Evolutionary conservation across 1,284 basidiomycete genomes (phyloP), one percentile per base, ranked within the genome.

Genomic region (Apiotrichum akiyoshidainum): DNA sequence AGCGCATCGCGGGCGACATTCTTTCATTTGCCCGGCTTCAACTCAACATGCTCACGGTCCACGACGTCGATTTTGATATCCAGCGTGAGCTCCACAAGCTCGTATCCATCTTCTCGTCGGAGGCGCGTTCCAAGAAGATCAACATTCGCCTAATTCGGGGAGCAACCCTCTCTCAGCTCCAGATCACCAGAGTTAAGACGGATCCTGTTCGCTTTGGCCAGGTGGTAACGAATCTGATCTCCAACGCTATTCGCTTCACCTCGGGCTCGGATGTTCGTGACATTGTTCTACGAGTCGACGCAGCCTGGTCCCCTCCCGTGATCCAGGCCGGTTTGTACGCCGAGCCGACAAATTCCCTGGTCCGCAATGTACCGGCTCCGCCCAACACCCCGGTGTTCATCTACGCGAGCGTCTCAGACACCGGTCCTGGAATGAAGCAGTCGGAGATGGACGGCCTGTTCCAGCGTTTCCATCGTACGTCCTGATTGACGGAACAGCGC

Each of bases 1-100:
- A 78, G 55, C 73, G 78, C 7, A 79, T 80, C 35, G 77, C 78
- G 5, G 76, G 76, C 50, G 79, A 80, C 46, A 71, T 79, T 2
- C 67, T 79, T 5, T 77, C 77, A 0, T 62, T 79, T 9, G 76
- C 76, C 1, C 62, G 77, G 22, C 72, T 79, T 33, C 79, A 80
- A 55, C 71, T 79, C 19, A 60, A 68, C 57, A 64, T 65, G 64
- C 57, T 68, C 7, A 52, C 50, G 0, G 17, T 68, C 3, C 60
- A 63, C 51, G 5, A 17, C 21, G 68, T 77, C 48, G 74, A 76
- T 46, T 77, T 71, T 55, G 69, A 77, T 46, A 55, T 79, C 26
- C 56, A 65, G 17, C 67, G 66, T 31, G 75, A 79, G 54, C 71
- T 73, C 2, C 64, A 66, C 16, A 78, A 77, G 57, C 66, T 71